Evolutionary conservation across 139 green algal species (phyloP).

Genomic region (Chlamydomonas sp.): DNA sequence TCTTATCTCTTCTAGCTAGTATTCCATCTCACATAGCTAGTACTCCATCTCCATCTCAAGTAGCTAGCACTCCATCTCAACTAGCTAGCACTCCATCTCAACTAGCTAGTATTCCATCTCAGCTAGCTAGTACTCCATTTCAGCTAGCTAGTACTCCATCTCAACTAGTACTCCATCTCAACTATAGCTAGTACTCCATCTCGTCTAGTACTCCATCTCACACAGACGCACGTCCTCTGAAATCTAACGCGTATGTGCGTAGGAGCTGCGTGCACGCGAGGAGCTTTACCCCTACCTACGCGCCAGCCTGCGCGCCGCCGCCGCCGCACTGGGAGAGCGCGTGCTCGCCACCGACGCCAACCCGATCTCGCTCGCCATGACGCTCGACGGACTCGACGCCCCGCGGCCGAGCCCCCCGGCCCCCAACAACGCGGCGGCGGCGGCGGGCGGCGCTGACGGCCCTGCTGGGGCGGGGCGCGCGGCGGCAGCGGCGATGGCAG

Average conservation of each 20-base stretch:
- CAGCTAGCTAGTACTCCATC: too few relatives aligned
- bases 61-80: too few relatives aligned
- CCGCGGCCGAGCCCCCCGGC: not conserved
- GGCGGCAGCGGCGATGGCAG: not conserved
- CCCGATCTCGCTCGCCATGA: slow-evolving; percentile 83
- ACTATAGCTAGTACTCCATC: too few relatives aligned
- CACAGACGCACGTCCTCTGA: too few relatives aligned
- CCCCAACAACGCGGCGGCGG: not conserved
- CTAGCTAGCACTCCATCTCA: too few relatives aligned
- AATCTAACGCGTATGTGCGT: not conserved
- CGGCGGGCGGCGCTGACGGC: not conserved
- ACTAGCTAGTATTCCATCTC: too few relatives aligned
- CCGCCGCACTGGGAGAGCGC: slow-evolving; percentile 48
- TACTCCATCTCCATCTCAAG: too few relatives aligned
- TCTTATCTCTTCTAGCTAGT: too few relatives aligned
- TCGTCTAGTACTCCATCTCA: too few relatives aligned
- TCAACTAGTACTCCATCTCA: not conserved
- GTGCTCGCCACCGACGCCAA: slow-evolving; percentile 79
- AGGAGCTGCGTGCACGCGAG: slow-evolving; percentile 63
- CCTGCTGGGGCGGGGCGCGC: not conserved
- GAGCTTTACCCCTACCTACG: slow-evolving; percentile 52
- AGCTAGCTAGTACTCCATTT: too few relatives aligned
- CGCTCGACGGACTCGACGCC: slow-evolving; percentile 48
- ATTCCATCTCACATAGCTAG: too few relatives aligned
- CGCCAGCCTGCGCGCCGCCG: slow-evolving; percentile 30